Evolutionary conservation across 257 asterid genomes (phyloP), one percentile per base, ranked within the genome.

Genomic region (Nemophila menziesii): DNA sequence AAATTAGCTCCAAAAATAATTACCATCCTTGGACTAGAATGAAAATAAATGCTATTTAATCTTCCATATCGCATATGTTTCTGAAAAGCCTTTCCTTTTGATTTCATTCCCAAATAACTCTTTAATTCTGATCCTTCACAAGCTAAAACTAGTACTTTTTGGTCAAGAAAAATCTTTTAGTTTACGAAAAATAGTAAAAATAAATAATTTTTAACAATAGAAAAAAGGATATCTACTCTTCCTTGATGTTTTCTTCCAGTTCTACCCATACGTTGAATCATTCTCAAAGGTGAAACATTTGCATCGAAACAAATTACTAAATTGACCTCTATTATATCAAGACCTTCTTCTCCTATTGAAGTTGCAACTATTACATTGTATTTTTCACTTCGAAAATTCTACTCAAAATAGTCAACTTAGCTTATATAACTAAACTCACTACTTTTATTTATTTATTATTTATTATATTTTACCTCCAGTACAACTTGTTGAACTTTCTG

Each of bases 261-360:
- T 67, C 98, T 74, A 33, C 98, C 98, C 98, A 89, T 89, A 38
- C 98, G 82, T 53, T 89, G 98, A 66, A 79, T 78, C 98, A 89
- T 89, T 72, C 98, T 80, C 78, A 89, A 65, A 60, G 98, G 90
- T 19, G 98, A 89, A 58, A 89, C 54, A 59, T 89, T 89, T 51
- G 95, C 93, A 60, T 89, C 98, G 43, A 89, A 89, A 69, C 98
- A 89, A 71, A 89, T 61, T 54, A 89, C 98, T 48, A 89, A 93
- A 65, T 89, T 94, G 52, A 89, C 98, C 67, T 89, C 98, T 94
- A 89, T 78, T 57, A 89, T 89, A 67, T 89, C 98, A 16, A 89
- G 80, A 57, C 98, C 95, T 68, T 89, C 98, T 78, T 84, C 98
- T 33, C 79, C 98, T 51, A 89, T 84, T 47, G 93, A 89, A 40